Evolutionary conservation across 495 filamentous ascomycete genomes (phyloP), one percentile per base, ranked within the genome.

Genomic region (Penicillium dipodomyicola): DNA sequence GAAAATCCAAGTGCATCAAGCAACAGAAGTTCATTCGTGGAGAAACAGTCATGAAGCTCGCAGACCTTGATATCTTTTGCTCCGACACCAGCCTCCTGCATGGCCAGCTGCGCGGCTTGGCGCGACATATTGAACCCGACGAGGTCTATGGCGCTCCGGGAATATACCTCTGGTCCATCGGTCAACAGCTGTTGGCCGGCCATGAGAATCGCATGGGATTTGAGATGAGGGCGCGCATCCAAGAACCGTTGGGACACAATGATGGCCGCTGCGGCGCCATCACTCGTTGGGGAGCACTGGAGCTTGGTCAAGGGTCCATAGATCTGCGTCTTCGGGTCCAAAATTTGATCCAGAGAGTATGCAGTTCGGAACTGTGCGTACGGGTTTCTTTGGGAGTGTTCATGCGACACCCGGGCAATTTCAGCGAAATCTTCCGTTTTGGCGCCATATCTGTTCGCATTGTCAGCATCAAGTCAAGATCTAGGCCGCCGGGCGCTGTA

Each of bases 11-110:
- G 77, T 0, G 86, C 89, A 67, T 97, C 91, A 30, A 97, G 82
- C 0, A 84, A 80, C 27, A 92, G 77, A 79, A 97, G 84, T 74
- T 97, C 92, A 64, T 97, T 97, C 10, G 92, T 84, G 5, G 87
- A 91, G 76, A 97, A 97, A 74, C 92, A 97, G 69, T 97, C 93
- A 65, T 97, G 93, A 32, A 97, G 76, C 71, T 97, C 92, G 68
- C 88, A 90, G 4, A 96, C 89, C 61, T 85, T 84, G 57, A 95
- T 78, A 54, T 93, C 86, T n/a, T 69, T 69, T 0, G 86, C 71
- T 6, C 77, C 69, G 12, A 92, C 79, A 2, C 80, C 78, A 0
- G 93, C 93, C 70, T 97, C 89, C 2, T 74, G 76, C 61, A 89
- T 74, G 4, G 92, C 93, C 0, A 76, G 69, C n/a, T 72, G 61